Evolutionary conservation across 2,329 filamentous ascomycete species (phyloP).

Genomic region (Phaeophleospora eucalypticola): DNA sequence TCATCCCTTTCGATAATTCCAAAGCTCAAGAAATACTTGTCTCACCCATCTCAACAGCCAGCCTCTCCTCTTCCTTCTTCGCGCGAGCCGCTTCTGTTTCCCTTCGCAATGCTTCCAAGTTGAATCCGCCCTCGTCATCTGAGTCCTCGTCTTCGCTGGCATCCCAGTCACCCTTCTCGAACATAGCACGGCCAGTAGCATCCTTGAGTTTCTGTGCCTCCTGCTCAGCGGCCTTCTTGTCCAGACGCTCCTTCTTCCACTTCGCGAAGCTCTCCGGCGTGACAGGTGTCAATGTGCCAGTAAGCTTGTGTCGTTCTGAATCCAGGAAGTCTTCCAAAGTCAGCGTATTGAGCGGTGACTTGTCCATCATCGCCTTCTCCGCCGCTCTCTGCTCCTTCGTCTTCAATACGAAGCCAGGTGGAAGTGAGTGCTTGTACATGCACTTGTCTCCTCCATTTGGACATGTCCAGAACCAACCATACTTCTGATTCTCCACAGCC

Average conservation of each 20-base stretch:
- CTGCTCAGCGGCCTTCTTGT: constrained; percentile 94
- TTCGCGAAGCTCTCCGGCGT: constrained; percentile 89
- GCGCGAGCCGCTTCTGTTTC: constrained; percentile 77
- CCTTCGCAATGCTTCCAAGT: constrained; percentile 72
- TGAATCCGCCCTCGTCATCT: constrained; percentile 63
- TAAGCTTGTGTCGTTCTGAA: constrained; percentile 91
- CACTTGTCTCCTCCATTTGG: constrained; percentile 95
- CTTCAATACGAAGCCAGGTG: constrained; percentile 92
- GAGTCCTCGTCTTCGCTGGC: constrained; percentile 62
- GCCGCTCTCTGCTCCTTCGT: constrained; percentile 94
- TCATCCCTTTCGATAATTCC: no score
- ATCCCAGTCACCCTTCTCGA: constrained; percentile 93
- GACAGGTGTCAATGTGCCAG: constrained; percentile 85
- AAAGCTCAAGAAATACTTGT: constrained; percentile 7
- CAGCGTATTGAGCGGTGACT: constrained; percentile 87
- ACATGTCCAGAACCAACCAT: constrained; percentile 98
- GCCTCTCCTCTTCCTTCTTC: constrained; percentile 71
- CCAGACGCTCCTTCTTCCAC: constrained; percentile 91
- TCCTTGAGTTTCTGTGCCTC: constrained; percentile 89
- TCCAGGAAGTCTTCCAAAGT: constrained; percentile 97
- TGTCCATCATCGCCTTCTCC: constrained; percentile 93
- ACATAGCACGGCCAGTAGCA: constrained; percentile 88
- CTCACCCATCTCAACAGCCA: constrained; percentile 30
- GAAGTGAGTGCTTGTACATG: constrained; percentile 96
- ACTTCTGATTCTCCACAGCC: constrained; percentile 96